Base-by-base conservation (phyloP, 805 yeast genomes). In the Cyberlindnera xishuangbannaensis region DNA sequence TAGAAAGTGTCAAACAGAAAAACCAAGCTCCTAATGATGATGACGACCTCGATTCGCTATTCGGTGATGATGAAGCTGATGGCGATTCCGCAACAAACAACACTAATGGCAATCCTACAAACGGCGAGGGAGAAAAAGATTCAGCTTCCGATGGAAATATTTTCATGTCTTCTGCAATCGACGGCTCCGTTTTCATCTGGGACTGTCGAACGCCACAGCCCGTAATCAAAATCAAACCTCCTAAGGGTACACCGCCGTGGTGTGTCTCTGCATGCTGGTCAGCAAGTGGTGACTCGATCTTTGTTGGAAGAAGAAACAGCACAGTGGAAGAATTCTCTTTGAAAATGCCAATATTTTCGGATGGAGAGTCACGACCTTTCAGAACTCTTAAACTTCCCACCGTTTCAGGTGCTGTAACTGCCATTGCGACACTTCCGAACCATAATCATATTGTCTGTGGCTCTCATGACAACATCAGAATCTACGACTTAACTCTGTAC, bases 221-320 rank as follows among this genome's bases (percentile, higher is more conserved):
- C 4, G 78, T 69, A 0, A 51, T 77, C 13, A 66, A 65, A 24
- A 54, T 78, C 11, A 69, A 58, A 15, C 70, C 78, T 2, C 78
- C 85, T 1, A 61, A 69, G 8, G 75, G 74, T 2, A 71, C 81
- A 0, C 95, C 97, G 1, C 97, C 97, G 0, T 92, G 97, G 97
- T 82, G 95, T 56, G 77, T 82, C 71, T 73, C 85, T 7, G 75
- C 95, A 0, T 75, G 83, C 36, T 90, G 97, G 97, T 79, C 95
- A 7, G 65, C 65, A 32, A 79, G 81, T 48, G 98, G 98, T 9
- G 78, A 83, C 36, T 67, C 62, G 26, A 67, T 87, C 5, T 90
- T 69, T 51, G 86, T 78, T 4, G 99, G 97, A 0, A 71, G 98
- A 43, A 72, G 98, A 56, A 92, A 90, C 54, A 81, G 92, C 28